Base-by-base conservation (phyloP, 108 stramenopile species). In the Fistulifera pelliculosa region DNA sequence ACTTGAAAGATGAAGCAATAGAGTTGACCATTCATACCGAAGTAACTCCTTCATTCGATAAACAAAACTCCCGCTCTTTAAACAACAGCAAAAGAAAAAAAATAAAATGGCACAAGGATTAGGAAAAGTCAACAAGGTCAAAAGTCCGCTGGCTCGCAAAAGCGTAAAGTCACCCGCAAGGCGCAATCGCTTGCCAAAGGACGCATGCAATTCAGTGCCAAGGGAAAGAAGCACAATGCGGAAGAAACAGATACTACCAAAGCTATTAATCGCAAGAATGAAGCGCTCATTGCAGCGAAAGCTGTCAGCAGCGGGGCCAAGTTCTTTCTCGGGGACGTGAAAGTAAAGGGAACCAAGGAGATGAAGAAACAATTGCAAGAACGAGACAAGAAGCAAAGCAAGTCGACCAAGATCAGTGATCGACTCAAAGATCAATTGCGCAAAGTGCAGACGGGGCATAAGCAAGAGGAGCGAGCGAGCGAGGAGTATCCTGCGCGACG, bases 201-300 rank as follows among this genome's bases (percentile, higher is more conserved):
- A 21, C 69, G 78, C 28, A 79, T 74, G 52, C 52, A 51, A 41
- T 27, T 42, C 58, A 15, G 67, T 63, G 7, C 64, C 55, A 19
- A 24, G 27, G n/a, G 39, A 23, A n/a, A 40, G 41, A 27, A 60
- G 6, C 19, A 40, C 6, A 62, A 50, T 23, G 28, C 44, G 24
- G 67, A 77, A 61, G 65, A 81, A 56, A 41, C 58, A 2, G 68
- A 56, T 31, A 77, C 82, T 21, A 68, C 82, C 28, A 87, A 87
- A 64, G 75, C 73, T 21, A 87, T 93, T 57, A 87, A 85, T 57
- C 54, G 62, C 5, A 85, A 80, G 55, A 93, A 83, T 57, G 87
- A 93, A 68, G 41, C 77, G 27, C 38, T 74, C 16, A 79, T 86
- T 57, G 82, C 86, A 14, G 80, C 87, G 27, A 75, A 81, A 38